Base-by-base conservation (phyloP, 2,329 filamentous ascomycete genomes). In the Saccharata proteae region DNA sequence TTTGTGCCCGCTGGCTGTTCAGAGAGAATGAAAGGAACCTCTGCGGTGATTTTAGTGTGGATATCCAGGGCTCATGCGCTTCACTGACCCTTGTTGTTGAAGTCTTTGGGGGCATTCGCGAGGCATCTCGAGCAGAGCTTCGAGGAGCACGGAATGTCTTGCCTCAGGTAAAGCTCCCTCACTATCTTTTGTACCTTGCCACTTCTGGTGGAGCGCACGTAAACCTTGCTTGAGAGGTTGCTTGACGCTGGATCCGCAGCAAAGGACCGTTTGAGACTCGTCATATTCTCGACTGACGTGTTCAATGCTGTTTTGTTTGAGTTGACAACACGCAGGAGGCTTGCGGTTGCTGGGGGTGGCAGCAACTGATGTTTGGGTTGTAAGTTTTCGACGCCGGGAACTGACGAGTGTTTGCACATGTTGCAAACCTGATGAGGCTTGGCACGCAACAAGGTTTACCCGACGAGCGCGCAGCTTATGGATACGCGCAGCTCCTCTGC, bases 151-250 rank as follows among this genome's bases (percentile, higher is more conserved):
- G 90, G 88, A 49, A 98, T 96, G 55, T 98, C 90, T 61, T 88
- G 82, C 56, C 90, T 76, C 39, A 98, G 69, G 59, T 98, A 98
- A 40, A 96, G 71, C 64, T 98, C 90, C 48, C 86, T 77, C 43
- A 98, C 90, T 50, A 98, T 92, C 68, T 98, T 98, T 58, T 96
- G 90, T 38, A 96, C 88, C 64, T 94, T 94, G 58, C 90, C 90
- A 57, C 77, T 90, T 59, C 83, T 86, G 28, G 88, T 93, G 16
- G 90, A 94, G 38, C 90, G 74, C 41, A 98, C 82, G 52, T 92
- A 98, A 47, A 92, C 76, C 62, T 96, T 98, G 71, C 80, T 94
- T 18, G 85, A 88, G 42, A 96, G 79, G 51, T 80, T 93, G 27
- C 77, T 66, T 17, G 76, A 69, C 34, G 63, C 58, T 4, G 64